Base-by-base conservation (phyloP, 805 yeast genomes). In the Candida odintsovae region DNA sequence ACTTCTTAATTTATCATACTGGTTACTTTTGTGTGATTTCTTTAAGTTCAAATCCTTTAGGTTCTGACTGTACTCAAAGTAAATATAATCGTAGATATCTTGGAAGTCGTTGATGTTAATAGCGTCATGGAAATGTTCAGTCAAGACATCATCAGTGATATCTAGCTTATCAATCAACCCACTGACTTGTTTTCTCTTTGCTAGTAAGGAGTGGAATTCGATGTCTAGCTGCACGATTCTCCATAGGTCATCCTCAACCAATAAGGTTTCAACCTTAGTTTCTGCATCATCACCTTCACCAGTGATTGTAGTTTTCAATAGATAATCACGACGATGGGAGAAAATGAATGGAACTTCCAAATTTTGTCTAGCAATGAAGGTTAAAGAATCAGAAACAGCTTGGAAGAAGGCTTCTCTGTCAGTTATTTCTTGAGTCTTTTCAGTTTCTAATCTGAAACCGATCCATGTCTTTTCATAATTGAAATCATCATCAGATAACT, bases 341-440 rank as follows among this genome's bases (percentile, higher is more conserved):
- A 96, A 90, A 50, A 94, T 90, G 58, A 90, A 87, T 11, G 99
- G 98, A 6, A 92, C 96, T 63, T 94, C 99, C 52, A 85, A 75
- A 48, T 82, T 75, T 42, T 90, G 95, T 56, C 79, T 80, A 13
- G 90, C 74, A 26, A 94, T 70, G 53, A 81, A 90, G 59, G 73
- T 86, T 58, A 77, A 83, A 40, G 75, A 87, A 65, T 77, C 81
- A 12, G 80, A 78, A 7, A 94, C 86, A 1, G 96, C 83, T 35
- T 72, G 76, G 46, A 72, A 72, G 65, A 89, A 86, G 18, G 84
- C 84, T 6, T 36, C 23, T 18, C 23, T 19, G 12, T 36, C 39
- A 20, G 7, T 20, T 25, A 36, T 19, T 22, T 69, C 57, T 54
- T 70, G 46, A 19, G 68, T 63, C 53, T 86, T 86, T 57, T 82